Evolutionary conservation across 2,329 filamentous ascomycete genomes (phyloP), one percentile per base, ranked within the genome.

Genomic region (Metarhizium brunneum): DNA sequence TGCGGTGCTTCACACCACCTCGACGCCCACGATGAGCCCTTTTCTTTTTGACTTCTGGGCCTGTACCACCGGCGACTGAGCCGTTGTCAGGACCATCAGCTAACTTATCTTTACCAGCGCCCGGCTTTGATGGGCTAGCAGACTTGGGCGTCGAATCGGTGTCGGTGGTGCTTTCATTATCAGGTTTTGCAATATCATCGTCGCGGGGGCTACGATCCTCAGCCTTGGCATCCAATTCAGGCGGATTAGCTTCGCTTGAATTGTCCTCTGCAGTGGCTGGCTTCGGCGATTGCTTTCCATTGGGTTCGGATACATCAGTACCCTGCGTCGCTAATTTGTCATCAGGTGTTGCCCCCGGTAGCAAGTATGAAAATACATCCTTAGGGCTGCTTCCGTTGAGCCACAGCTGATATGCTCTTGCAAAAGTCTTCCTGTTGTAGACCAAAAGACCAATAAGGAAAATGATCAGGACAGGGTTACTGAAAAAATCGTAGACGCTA

Each of bases 1-100:
- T 85, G 59, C 82, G 81, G 57, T 87, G 84, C 66, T 86, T 85
- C 18, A 81, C 80, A 2, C 88, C 87, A 25, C 87, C 88, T 50
- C 88, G 80, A n/a, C 82, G 79, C 4, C 88, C 88, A 55, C 87
- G 78, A 55, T 87, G 85, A 0, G 81, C 78, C 66, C 86, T 88
- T 65, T 83, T 86, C 68, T 86, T 86, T 63, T 84, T 85, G 3
- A n/a, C 25, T 16, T 48, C 56, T 10, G 56, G 54, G 25, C 30
- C 43, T 25, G 50, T 29, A 32, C 52, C 49, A 10, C 40, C 16
- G 6, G 47, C 50, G 3, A 43, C 30, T 7, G 47, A 6, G 14
- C 47, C 42, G 25, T 50, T 43, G 11, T 52, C 50, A n/a, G n/a
- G 30, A 10, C 29, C 50, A 10, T 54, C 42, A 6, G 52, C 55